Conservation (phyloP, 257 asterid genomes). For the Solanum piurae region DNA sequence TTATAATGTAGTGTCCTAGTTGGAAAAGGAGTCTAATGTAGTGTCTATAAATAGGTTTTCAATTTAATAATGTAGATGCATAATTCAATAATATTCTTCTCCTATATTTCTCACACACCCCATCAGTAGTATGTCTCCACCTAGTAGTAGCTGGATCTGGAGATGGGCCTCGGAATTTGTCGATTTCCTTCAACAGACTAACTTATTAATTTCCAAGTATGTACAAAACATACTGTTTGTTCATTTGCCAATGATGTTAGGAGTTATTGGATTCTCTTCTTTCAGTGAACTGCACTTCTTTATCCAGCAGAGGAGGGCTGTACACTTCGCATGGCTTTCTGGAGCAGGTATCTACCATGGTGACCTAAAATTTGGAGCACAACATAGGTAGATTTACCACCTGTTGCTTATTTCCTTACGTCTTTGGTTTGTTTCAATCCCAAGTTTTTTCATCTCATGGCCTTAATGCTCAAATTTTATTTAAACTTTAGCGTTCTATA, state of each 20-base stretch:
- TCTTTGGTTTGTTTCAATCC: background rate
- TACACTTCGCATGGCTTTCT: constrained; percentile 96
- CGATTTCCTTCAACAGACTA: background rate
- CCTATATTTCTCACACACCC: background rate
- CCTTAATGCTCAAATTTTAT: background rate
- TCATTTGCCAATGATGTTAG: background rate
- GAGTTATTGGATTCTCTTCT: constrained; percentile 3
- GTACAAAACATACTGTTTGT: background rate
- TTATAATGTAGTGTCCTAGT: background rate
- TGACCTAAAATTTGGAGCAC: constrained; percentile 89
- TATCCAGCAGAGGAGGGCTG: constrained; percentile 90
- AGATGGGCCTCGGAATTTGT: background rate
- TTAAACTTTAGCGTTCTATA: background rate
- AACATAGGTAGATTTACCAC: constrained; percentile 44
- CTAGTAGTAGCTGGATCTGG: background rate
- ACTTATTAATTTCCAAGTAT: background rate
- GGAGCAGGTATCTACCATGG: constrained; percentile 99
- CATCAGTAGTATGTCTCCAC: background rate
- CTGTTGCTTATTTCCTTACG: background rate
- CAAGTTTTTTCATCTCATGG: background rate
- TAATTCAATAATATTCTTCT: background rate
- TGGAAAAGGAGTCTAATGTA: background rate
- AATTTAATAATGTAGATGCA: background rate
- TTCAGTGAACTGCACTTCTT: constrained; percentile 96
- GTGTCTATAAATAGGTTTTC: background rate